These are phyloP conservation scores for Suhomyces bokatorum DNA, from an alignment of 1,139 yeast genomes.

Conservation along the genomic window DNA sequence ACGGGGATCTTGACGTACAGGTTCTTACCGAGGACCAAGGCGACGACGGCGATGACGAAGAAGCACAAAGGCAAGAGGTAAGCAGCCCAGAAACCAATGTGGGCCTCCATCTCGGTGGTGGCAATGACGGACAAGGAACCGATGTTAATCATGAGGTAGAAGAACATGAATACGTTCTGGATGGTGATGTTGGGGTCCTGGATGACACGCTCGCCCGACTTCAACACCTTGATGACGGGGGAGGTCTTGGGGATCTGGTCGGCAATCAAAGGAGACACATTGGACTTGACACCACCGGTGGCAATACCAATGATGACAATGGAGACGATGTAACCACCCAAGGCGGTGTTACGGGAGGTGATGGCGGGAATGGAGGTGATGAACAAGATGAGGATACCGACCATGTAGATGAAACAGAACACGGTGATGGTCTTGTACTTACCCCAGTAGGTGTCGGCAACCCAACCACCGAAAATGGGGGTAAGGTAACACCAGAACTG, in stretches of 20 bases:
- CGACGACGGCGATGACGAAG: constrained; percentile 59
- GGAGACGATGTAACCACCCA: constrained; percentile 58
- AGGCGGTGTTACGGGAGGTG: constrained; percentile 45
- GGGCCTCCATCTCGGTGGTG: constrained; percentile 26
- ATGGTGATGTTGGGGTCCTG: constrained; percentile 30
- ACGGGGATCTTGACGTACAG: constrained; percentile 62
- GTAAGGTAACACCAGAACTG: constrained; percentile 84
- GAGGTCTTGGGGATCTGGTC: constrained; percentile 55
- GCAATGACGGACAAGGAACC: constrained; percentile 29
- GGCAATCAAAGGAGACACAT: constrained; percentile 75
- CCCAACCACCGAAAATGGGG: constrained; percentile 74
- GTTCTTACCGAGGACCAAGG: constrained; percentile 57
- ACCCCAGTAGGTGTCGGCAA: constrained; percentile 76
- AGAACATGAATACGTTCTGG: constrained; percentile 30
- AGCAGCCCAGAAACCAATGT: constrained; percentile 33
- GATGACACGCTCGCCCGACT: constrained; percentile 26
- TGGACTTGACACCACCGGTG: constrained; percentile 81
- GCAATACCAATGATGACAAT: constrained; percentile 74
- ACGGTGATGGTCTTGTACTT: constrained; percentile 67
- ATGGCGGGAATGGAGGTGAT: constrained; percentile 71
- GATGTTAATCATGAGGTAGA: constrained; percentile 30
- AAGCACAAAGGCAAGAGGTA: constrained; percentile 62
- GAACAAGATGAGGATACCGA: constrained; percentile 65
- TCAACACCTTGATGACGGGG: constrained; percentile 27
- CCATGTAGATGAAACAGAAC: constrained; percentile 58